Base-by-base conservation (phyloP, 345 rosid species). In the Populus euphratica region DNA sequence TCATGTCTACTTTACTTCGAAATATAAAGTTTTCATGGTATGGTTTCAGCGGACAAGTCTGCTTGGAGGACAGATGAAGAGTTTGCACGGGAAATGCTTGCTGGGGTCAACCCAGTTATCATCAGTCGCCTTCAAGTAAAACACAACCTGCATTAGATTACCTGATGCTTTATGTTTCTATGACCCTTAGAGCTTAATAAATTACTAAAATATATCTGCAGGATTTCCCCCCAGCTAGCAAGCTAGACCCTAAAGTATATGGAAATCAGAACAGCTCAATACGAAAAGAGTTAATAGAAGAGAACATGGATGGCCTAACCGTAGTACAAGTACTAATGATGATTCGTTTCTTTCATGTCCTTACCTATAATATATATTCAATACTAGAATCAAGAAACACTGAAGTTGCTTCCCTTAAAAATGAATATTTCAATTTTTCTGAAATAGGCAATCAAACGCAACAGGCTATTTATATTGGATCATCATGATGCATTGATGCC, bases 401-500 rank as follows among this genome's bases (percentile, higher is more conserved):
- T 3, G 1, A 33, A 16, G 35, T 69, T 52, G 10, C 18, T 33
- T 33, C 39, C 61, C 36, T 72, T 17, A 47, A 5, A 23, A 65
- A 64, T 72, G 44, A 5, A 39, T 50, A 14, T 44, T 68, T 59
- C 16, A 14, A 0, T 61, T 29, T 74, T 70, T 47, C 8, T 75
- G 20, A 52, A 72, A 72, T 80, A 94, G 93, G 98, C 97, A 69
- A 75, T 91, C 23, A 70, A 79, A 78, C 77, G 70, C 41, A 91
- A 89, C 75, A 91, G 59, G 84, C 65, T 93, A 77, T 94, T 82
- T 80, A 90, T 94, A 80, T 80, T 93, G 69, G 90, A 94, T 84
- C 91, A 94, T 76, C 97, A 94, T 14, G 98, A 94, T 31, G 87
- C 88, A 33, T 79, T 94, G 73, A 90, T 90, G 94, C 94, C 96